A percentile compares a stretch with the other conserved stretches of the same genome.
These are phyloP conservation scores for Fraxinus paxiana DNA, from an alignment of 305 asterid species.

Conservation along the genomic window DNA sequence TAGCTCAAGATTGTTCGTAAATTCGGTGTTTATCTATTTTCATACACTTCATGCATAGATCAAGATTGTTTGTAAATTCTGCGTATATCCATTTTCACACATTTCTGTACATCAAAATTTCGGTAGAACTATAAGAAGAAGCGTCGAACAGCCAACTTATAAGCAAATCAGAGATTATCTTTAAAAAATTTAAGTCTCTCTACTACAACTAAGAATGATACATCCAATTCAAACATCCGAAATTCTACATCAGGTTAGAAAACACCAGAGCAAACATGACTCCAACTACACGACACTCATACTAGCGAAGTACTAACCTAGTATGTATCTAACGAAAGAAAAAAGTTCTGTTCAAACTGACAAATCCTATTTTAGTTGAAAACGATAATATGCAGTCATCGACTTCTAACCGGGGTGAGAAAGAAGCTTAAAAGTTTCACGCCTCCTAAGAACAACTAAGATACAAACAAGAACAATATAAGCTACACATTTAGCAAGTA, in stretches of 20 bases:
- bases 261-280: constrained; percentile 21
- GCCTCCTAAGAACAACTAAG: constrained; percentile 23
- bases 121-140: neutral
- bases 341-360: neutral
- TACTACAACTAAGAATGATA: neutral
- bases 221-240: neutral
- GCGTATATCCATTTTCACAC: neutral
- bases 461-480: constrained; percentile 24
- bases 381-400: constrained; percentile 9
- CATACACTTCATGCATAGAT: neutral
- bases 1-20: neutral
- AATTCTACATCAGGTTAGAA: neutral
- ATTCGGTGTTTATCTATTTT: neutral
- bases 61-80: neutral
- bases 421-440: constrained; percentile 31
- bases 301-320: constrained; percentile 25
- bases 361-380: constrained; percentile 22
- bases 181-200: neutral
- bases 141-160: constrained; percentile 6
- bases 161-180: neutral
- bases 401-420: constrained; percentile 29
- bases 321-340: constrained; percentile 14
- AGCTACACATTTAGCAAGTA: constrained; percentile 32
- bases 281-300: constrained; percentile 5
- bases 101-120: neutral